phyloP scores from a whole-genome alignment of 768 basidiomycete genomes.

The Favolaschia claudopus region DNA sequence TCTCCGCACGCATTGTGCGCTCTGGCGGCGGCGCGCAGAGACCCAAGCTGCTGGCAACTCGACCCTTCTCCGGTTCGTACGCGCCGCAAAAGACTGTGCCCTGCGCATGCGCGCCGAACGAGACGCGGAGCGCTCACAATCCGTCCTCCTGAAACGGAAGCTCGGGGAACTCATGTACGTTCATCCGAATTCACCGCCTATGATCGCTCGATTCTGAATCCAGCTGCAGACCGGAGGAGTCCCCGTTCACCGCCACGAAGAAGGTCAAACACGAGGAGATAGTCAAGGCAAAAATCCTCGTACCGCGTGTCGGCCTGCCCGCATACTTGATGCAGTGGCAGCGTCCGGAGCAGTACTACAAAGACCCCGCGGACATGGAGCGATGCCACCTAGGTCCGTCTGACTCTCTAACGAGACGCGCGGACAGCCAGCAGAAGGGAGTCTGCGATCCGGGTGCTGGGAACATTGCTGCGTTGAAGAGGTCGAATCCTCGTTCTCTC shows the following conservation, averaged over 20 bases:
- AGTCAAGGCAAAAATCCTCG: background rate
- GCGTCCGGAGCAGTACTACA: background rate
- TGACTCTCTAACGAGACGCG: too few relatives aligned
- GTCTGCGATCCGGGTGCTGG: too few relatives aligned
- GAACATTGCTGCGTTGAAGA: too few relatives aligned
- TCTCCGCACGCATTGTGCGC: constrained; percentile 48
- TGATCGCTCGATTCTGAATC: background rate
- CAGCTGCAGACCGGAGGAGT: background rate
- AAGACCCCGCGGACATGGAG: constrained; percentile 7
- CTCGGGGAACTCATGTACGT: constrained; percentile 13
- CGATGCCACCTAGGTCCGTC: constrained; percentile 45
- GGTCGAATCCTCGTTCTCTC: too few relatives aligned
- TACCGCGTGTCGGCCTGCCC: constrained; percentile 5
- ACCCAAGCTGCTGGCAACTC: constrained; percentile 56
- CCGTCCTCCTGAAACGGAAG: constrained; percentile 15
- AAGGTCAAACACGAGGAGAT: background rate
- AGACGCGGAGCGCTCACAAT: constrained; percentile 1
- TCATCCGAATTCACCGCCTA: background rate
- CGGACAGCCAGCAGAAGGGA: too few relatives aligned
- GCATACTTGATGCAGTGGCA: constrained; percentile 11
- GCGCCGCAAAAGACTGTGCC: constrained; percentile 43
- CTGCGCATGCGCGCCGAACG: constrained; percentile 17
- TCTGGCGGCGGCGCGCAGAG: constrained; percentile 60
- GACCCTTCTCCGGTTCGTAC: constrained; percentile 52
- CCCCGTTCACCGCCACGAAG: background rate